phyloP scores from a whole-genome alignment of 192 early-diverging fungal genomes.

The Dispira simplex region DNA sequence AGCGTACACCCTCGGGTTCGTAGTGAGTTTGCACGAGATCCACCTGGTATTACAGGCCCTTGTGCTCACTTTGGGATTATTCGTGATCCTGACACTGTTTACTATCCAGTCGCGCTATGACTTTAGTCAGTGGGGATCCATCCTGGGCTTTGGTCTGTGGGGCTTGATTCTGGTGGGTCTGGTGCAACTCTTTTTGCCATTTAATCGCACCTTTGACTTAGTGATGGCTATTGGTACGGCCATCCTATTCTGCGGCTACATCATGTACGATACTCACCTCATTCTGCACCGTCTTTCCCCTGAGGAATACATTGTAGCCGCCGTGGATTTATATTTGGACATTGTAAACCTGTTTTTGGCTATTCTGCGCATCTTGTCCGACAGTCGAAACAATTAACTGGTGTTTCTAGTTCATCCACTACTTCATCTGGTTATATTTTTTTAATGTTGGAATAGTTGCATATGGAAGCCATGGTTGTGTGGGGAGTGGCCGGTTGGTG shows the following conservation, averaged over 20 bases:
- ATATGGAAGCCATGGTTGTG: too few species aligned
- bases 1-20: conserved; percentile 32
- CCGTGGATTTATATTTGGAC: conserved; percentile 54
- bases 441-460: too few species aligned
- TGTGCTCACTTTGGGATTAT: conserved; percentile 52
- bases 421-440: too few species aligned
- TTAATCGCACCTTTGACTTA: conserved; percentile 35
- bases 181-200: conserved; percentile 56
- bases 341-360: conserved; percentile 61
- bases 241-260: conserved; percentile 62
- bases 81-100: conserved; percentile 59
- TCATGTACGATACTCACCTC: conserved; percentile 56
- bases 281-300: conserved; percentile 50
- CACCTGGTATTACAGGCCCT: conserved; percentile 56
- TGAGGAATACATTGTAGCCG: conserved; percentile 57
- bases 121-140: conserved; percentile 43
- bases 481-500: too few species aligned
- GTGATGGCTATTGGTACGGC: conserved; percentile 38
- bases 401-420: too few species aligned
- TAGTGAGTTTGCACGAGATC: conserved; percentile 47
- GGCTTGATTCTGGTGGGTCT: conserved; percentile 42
- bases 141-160: conserved; percentile 43
- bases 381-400: conserved; percentile 11
- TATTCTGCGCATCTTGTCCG: conserved; percentile 42
- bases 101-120: conserved; percentile 60